phyloP scores from a whole-genome alignment of 768 basidiomycete genomes.

The Holtermannia corniformis region DNA sequence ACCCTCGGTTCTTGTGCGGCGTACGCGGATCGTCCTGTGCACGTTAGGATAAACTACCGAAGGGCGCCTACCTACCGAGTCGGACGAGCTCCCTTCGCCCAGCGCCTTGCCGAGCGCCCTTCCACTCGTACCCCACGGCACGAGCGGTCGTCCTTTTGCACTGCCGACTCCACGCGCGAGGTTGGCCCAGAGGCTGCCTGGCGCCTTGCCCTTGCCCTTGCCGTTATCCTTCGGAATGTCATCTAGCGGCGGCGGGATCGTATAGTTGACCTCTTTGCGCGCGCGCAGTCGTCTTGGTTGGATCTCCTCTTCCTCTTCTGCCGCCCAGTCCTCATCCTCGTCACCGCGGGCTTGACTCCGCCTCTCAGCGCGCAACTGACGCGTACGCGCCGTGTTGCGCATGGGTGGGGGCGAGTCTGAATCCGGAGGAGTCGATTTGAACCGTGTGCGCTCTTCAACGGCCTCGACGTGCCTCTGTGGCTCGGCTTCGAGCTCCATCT shows the following conservation, averaged over 20 bases:
- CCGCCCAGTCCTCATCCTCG: not conserved
- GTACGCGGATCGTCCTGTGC: constrained; percentile 26
- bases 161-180: constrained; percentile 18
- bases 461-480: not conserved
- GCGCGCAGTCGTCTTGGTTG: constrained; percentile 9
- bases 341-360: not conserved
- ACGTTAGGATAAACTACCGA: not conserved
- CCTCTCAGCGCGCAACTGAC: not conserved
- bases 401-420: not conserved
- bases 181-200: constrained; percentile 12
- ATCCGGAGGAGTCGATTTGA: not conserved
- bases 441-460: not conserved
- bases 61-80: constrained; percentile 19
- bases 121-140: constrained; percentile 23
- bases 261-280: constrained; percentile 19
- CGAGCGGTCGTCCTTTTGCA: constrained; percentile 5
- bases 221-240: constrained; percentile 9
- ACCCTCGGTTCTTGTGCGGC: constrained; percentile 9
- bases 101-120: constrained; percentile 29
- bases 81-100: constrained; percentile 32
- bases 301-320: not conserved
- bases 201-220: constrained; percentile 14
- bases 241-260: constrained; percentile 20
- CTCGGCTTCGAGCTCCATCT: not conserved
- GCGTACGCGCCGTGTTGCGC: not conserved